Evolutionary conservation across 176 grass and related monocot species (phyloP), one percentile per base, ranked within the genome.

Genomic region (Rhynchospora pubera): DNA sequence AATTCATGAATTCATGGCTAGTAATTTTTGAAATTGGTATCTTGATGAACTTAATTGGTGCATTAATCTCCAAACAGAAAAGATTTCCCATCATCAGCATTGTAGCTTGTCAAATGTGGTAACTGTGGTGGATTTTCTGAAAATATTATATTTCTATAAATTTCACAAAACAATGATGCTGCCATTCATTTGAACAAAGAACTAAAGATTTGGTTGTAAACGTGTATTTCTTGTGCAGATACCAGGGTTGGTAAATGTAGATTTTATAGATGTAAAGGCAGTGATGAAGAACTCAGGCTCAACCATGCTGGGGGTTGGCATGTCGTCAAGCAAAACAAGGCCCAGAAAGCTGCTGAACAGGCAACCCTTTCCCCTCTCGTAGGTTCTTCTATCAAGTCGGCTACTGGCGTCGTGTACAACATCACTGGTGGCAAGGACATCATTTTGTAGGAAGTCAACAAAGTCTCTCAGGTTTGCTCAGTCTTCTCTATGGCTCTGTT

Each of bases 391-490:
- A 98, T 98, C 0, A 92, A 98, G 79, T 85, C 90, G 12, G 96
- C 92, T 69, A 98, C 92, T 3, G 92, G 96, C 0, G 87, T 98
- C 6, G 96, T 98, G 71, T 98, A 93, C 82, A 98, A 98, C 70
- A 98, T 98, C 55, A 95, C 96, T 70, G 96, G 92, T 0, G 96
- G 96, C 53, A 95, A 93, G 67, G 96, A 98, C 86, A 95, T 95
- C 68, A 98, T 92, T 42, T 87, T 98, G 82, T 92, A 98, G 82
- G 92, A 95, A 87, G 96, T 98, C 65, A 95, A 98, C 84, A 95
- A 93, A 79, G 91, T 98, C 6, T 98, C 92, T 22, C 92, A 98
- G 96, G 96, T 98, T 62, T 0, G 43, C 81, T 14, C 70, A 64
- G 0, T 11, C 32, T 65, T 64, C 23, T 16, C 43, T n/a, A n/a